Conservation (phyloP, 2,329 filamentous ascomycete genomes). For the Trichoderma koningiopsis region DNA sequence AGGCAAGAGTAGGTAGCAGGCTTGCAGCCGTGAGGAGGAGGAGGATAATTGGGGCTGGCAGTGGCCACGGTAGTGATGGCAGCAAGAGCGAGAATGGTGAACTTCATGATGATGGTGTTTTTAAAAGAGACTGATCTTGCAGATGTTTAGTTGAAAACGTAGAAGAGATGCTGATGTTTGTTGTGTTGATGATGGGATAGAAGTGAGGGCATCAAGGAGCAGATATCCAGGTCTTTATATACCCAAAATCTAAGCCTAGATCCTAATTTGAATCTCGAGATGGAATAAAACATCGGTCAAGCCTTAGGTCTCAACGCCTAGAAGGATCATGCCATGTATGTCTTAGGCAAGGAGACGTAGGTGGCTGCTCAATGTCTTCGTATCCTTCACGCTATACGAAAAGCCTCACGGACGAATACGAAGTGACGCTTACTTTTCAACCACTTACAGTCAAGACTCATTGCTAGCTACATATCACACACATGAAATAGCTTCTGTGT, state of each 20-base stretch:
- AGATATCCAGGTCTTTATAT: slow-evolving; percentile 23
- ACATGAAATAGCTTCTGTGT: slow-evolving; percentile 20
- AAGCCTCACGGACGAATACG: slow-evolving; percentile 25
- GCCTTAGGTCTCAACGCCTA: background rate
- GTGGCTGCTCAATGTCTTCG: slow-evolving; percentile 22
- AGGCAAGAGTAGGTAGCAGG: slow-evolving; percentile 43
- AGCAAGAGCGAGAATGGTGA: slow-evolving; percentile 34
- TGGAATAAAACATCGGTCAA: slow-evolving; percentile 7
- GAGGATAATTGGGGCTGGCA: slow-evolving; percentile 13
- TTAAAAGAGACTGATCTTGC: slow-evolving; percentile 14
- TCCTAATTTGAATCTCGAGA: background rate
- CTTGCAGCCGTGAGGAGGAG: slow-evolving; percentile 32
- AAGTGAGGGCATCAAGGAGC: background rate
- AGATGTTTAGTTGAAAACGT: slow-evolving; percentile 24
- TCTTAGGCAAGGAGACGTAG: slow-evolving; percentile 22
- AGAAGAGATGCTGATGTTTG: slow-evolving; percentile 13
- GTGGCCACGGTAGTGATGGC: slow-evolving; percentile 28
- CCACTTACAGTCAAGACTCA: slow-evolving; percentile 12
- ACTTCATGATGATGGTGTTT: slow-evolving; percentile 37
- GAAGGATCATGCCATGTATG: slow-evolving; percentile 17
- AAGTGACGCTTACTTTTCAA: slow-evolving; percentile 19
- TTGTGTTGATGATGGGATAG: slow-evolving; percentile 14
- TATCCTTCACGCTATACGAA: slow-evolving; percentile 24
- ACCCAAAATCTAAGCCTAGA: background rate
- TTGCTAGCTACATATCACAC: slow-evolving; percentile 9